These are phyloP conservation scores for Heracleum sosnowskyi DNA, from an alignment of 129 eudicot species.

Conservation along the genomic window DNA sequence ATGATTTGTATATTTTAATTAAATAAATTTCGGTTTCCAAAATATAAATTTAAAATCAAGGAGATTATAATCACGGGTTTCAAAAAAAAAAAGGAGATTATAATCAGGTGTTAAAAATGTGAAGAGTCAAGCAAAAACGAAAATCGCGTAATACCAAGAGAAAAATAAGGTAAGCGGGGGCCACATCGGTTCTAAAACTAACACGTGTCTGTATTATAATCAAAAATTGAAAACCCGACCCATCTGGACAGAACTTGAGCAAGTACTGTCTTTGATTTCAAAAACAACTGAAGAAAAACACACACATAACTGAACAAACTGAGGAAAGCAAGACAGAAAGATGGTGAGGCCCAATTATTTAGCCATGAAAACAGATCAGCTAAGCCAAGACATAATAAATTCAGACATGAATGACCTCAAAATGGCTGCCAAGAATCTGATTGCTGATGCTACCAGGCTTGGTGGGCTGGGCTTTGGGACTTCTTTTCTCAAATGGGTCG, in stretches of 20 bases:
- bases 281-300: not conserved
- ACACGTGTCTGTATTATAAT: not conserved
- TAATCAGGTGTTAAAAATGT: not conserved
- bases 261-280: not conserved
- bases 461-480: constrained; percentile 61
- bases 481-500: constrained; percentile 66
- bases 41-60: too few species aligned
- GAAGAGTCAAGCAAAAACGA: not conserved
- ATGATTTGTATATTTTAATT: too few species aligned
- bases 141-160: not conserved
- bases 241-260: not conserved
- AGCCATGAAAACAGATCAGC: constrained; percentile 33
- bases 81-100: too few species aligned
- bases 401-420: constrained; percentile 56
- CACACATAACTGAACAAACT: not conserved
- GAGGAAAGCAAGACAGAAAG: not conserved
- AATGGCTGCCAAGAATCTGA: constrained; percentile 37
- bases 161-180: not conserved
- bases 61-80: too few species aligned
- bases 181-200: not conserved
- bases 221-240: not conserved
- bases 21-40: too few species aligned
- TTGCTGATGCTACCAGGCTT: constrained; percentile 41
- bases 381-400: constrained; percentile 27
- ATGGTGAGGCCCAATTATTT: constrained; percentile 48